Conservation (phyloP, 345 rosid genomes). For the Salix caprea region DNA sequence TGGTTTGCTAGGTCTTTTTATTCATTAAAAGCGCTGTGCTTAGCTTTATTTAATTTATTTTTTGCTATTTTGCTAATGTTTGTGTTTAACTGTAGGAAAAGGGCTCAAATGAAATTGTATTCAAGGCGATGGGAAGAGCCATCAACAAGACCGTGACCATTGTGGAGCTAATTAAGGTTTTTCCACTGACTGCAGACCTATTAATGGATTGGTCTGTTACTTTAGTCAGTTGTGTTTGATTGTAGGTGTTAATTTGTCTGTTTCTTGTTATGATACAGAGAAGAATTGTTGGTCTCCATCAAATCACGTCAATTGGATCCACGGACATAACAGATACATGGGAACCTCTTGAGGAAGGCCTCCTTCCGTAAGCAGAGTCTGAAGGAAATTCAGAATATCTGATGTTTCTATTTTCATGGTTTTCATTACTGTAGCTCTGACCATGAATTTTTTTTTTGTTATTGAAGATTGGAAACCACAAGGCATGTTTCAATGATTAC, state of each 20-base stretch:
- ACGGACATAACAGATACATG: slow-evolving; percentile 86
- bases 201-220: background rate
- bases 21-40: background rate
- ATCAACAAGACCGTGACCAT: slow-evolving; percentile 91
- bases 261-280: slow-evolving; percentile 47
- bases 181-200: background rate
- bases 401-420: background rate
- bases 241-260: background rate
- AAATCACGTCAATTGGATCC: slow-evolving; percentile 80
- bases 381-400: background rate
- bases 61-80: background rate
- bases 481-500: slow-evolving; percentile 98
- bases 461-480: slow-evolving; percentile 79
- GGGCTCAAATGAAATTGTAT: slow-evolving; percentile 63
- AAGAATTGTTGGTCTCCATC: slow-evolving; percentile 91
- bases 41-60: background rate
- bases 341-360: slow-evolving; percentile 98
- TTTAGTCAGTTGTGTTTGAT: background rate
- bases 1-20: background rate
- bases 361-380: slow-evolving; percentile 61
- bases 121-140: slow-evolving; percentile 99
- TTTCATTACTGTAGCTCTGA: background rate
- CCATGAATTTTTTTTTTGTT: background rate
- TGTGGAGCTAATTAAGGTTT: slow-evolving; percentile 87
- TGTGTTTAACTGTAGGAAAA: slow-evolving; percentile 48